Percentiles rank a stretch among this genome's conserved stretches.
phyloP scores from a whole-genome alignment of 75 land plant genomes.

The Isoetes taiwanensis region DNA sequence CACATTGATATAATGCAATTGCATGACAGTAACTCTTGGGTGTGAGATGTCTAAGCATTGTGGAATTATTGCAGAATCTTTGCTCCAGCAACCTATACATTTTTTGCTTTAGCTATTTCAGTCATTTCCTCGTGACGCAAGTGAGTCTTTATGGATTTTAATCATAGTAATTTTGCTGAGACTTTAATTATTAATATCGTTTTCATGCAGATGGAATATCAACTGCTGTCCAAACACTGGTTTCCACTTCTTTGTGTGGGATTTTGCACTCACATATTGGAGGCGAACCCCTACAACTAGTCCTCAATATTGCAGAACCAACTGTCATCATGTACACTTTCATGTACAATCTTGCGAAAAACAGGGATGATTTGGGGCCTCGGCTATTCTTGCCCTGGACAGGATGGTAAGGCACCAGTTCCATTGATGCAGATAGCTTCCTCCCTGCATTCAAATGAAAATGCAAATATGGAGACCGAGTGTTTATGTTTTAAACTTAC shows the following conservation, averaged over 20 bases:
- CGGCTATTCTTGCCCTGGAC: slow-evolving; percentile 67
- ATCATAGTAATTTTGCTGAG: no score
- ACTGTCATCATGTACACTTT: slow-evolving; percentile 94
- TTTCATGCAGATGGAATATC: slow-evolving; percentile 63
- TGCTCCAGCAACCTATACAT: slow-evolving; percentile 87
- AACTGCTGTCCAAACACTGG: slow-evolving; percentile 79
- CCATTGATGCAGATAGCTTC: no score
- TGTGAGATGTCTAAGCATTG: no score
- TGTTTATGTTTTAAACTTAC: not conserved
- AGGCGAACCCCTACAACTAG: slow-evolving; percentile 85
- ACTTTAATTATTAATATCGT: no score
- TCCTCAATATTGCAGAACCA: slow-evolving; percentile 91
- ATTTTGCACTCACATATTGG: slow-evolving; percentile 79
- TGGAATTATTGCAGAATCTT: slow-evolving; percentile 42
- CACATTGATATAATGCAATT: no score
- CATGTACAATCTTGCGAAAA: slow-evolving; percentile 82
- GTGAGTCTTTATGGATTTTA: no score
- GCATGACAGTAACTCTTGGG: no score
- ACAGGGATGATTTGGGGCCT: slow-evolving; percentile 30
- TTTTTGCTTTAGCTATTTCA: slow-evolving; percentile 92
- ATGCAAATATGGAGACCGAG: not conserved
- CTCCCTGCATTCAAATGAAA: no score
- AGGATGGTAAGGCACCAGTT: slow-evolving; percentile 49
- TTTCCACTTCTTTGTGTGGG: slow-evolving; percentile 85
- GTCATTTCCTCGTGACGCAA: slow-evolving; percentile 85